Conservation (phyloP, 192 early-diverging fungal species). For the Rhizoclosmatium globosum region DNA sequence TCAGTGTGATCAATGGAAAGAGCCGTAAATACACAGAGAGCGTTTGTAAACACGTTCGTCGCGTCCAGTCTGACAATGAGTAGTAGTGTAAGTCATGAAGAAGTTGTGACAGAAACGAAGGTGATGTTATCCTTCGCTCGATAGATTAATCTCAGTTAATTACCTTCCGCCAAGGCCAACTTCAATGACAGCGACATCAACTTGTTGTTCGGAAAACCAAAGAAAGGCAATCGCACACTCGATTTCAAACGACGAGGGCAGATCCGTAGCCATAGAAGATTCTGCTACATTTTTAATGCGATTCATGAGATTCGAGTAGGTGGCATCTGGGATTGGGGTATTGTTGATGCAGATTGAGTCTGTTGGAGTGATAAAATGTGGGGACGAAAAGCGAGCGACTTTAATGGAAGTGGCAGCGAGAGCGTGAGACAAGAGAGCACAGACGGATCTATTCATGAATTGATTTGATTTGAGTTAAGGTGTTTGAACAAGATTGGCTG, state of each 20-base stretch:
- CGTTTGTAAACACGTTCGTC: slow-evolving; percentile 75
- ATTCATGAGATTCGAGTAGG: background rate
- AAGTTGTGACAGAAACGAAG: too few relatives aligned
- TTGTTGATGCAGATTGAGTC: slow-evolving; percentile 75
- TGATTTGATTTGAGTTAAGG: background rate
- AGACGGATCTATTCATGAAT: slow-evolving; percentile 57
- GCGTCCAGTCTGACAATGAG: slow-evolving; percentile 64
- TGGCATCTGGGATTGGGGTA: slow-evolving; percentile 42
- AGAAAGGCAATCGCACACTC: slow-evolving; percentile 60
- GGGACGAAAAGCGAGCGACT: slow-evolving; percentile 80
- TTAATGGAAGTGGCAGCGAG: slow-evolving; percentile 30
- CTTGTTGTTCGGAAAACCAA: slow-evolving; percentile 48
- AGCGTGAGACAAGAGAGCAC: slow-evolving; percentile 57
- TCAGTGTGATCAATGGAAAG: slow-evolving; percentile 81
- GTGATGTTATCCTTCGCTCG: too few relatives aligned
- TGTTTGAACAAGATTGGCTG: background rate
- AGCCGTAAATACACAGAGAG: slow-evolving; percentile 66
- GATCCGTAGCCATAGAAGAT: background rate
- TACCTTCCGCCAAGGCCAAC: slow-evolving; percentile 81
- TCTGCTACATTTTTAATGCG: slow-evolving; percentile 42
- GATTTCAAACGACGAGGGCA: slow-evolving; percentile 77
- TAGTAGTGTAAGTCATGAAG: too few relatives aligned
- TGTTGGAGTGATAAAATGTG: slow-evolving; percentile 72
- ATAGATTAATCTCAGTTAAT: background rate
- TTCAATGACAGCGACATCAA: slow-evolving; percentile 83